Evolutionary conservation across 176 grass and related monocot genomes (phyloP), one percentile per base, ranked within the genome.

Genomic region (Puccinellia tenuiflora): DNA sequence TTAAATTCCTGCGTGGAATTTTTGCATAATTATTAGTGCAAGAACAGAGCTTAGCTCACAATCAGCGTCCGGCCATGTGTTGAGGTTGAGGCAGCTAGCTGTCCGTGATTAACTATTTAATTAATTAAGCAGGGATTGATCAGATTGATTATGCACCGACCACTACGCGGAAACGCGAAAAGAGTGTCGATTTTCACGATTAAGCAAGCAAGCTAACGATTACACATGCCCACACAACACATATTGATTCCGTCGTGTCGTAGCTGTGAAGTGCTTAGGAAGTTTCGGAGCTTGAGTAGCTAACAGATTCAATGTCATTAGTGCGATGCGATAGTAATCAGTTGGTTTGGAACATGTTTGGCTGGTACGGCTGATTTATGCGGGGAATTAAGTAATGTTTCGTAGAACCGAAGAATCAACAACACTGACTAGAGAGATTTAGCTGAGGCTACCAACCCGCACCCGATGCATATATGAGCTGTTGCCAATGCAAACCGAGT

Each of bases 391-490:
- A 48, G 28, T 50, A 81, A 73, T 70, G 16, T 45, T 77, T 86
- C 45, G 28, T 28, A n/a, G n/a, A n/a, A 83, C 52, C 25, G 55
- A 45, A 42, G 22, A 77, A 61, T 74, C 81, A 48, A 74, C 5
- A 70, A 30, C 20, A 78, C 28, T 54, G 79, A 65, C 34, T 78
- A 35, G 63, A 42, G 64, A 3, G 29, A 73, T 83, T 83, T 56
- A 34, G 79, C 39, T 83, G 79, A 20, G 25, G 20, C 29, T 52
- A 75, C 82, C 57, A 53, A 75, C 68, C 48, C 48, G 67, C 42
- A 75, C 57, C 48, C 48, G 67, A 53, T 3, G 79, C 22, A 67
- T n/a, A n/a, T n/a, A n/a, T 90, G 79, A 86, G 84, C 84, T 86
- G 88, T 81, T 10, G 48, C 68, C 22, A n/a, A n/a, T n/a, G n/a